Evolutionary conservation across 441 rosid genomes (phyloP).

Genomic region (Manihot esculenta): DNA sequence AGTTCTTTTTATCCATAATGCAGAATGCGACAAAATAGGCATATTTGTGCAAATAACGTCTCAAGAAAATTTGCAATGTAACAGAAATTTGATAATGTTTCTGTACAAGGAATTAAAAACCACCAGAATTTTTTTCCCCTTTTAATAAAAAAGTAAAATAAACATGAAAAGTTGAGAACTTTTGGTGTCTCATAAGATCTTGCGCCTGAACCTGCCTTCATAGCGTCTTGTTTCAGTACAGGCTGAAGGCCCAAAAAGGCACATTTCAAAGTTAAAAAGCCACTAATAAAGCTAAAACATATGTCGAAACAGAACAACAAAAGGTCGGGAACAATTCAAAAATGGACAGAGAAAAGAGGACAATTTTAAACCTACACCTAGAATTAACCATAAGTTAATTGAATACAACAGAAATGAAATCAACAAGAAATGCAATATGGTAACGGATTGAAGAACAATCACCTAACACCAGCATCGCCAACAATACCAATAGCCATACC

Average conservation of each 20-base stretch:
- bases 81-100: not conserved
- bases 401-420: not conserved
- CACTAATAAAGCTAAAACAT: too few species aligned
- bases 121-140: too few species aligned
- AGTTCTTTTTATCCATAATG: not conserved
- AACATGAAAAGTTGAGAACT: not conserved
- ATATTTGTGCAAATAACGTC: not conserved
- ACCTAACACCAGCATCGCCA: constrained; percentile 58
- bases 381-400: not conserved
- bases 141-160: not conserved
- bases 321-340: not conserved
- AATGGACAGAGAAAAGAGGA: not conserved
- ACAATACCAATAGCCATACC: constrained; percentile 56
- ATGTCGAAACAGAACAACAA: not conserved
- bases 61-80: not conserved
- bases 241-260: too few species aligned
- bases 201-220: not conserved
- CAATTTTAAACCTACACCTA: not conserved
- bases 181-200: not conserved
- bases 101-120: not conserved
- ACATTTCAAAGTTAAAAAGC: too few species aligned
- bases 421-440: not conserved
- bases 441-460: not conserved
- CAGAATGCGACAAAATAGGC: not conserved
- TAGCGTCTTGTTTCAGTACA: too few species aligned